These are phyloP conservation scores for Potentilla sterilis DNA, from an alignment of 306 rosid species.

Conservation along the genomic window DNA sequence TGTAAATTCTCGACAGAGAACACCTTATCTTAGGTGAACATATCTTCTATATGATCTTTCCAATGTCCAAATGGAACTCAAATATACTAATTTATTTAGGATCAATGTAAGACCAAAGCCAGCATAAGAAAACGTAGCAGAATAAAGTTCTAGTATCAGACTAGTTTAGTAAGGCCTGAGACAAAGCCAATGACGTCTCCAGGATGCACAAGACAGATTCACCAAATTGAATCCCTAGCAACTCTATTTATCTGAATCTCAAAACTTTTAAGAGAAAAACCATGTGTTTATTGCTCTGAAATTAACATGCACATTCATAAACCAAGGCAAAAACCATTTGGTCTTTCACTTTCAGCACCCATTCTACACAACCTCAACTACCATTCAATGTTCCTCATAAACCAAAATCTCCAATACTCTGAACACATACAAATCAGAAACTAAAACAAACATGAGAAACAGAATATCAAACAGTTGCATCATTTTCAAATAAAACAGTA, in stretches of 20 bases:
- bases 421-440: background rate
- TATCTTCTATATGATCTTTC: background rate
- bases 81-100: too few species aligned
- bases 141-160: constrained; percentile 9
- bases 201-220: background rate
- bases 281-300: background rate
- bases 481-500: background rate
- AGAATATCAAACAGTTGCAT: background rate
- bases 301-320: background rate
- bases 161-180: background rate
- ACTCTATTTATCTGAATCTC: background rate
- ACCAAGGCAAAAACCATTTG: background rate
- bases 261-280: background rate
- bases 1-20: background rate
- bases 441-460: background rate
- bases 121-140: background rate
- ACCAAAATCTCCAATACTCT: background rate
- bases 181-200: background rate
- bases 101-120: background rate
- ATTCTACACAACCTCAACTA: background rate
- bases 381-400: background rate
- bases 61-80: background rate
- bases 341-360: background rate
- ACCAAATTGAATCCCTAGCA: background rate
- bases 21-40: background rate